Percentiles rank a stretch among this genome's conserved stretches.
Conservation (phyloP, 768 basidiomycete species). For the Rhizopogon sp. region DNA sequence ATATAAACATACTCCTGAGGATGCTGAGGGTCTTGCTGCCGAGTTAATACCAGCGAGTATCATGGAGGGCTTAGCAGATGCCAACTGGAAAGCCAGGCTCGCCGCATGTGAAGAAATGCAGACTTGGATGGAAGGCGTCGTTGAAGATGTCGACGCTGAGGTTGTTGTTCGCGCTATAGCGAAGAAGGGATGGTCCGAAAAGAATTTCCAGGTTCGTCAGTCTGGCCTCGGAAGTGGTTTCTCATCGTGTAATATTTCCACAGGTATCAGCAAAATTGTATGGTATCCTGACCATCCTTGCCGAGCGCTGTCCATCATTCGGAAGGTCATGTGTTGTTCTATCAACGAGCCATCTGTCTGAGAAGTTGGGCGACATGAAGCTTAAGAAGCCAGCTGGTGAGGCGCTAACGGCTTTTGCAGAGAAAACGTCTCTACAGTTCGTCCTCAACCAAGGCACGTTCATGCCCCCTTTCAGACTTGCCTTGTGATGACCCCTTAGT, state of each 20-base stretch:
- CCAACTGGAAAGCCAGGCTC: conserved; percentile 90
- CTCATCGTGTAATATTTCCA: conserved; percentile 5
- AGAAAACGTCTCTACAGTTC: conserved; percentile 92
- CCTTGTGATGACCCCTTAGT: conserved; percentile 9
- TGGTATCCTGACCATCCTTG: conserved; percentile 65
- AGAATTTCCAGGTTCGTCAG: conserved; percentile 85
- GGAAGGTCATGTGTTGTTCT: conserved; percentile 81
- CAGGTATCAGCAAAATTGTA: conserved; percentile 92
- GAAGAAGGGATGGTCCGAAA: conserved; percentile 97
- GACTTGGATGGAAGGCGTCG: conserved; percentile 70
- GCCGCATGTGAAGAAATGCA: conserved; percentile 85
- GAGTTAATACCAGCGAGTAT: conserved; percentile 69
- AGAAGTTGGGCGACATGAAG: conserved; percentile 95
- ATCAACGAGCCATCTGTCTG: conserved; percentile 74
- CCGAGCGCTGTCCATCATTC: conserved; percentile 78
- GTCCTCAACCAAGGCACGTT: conserved; percentile 83
- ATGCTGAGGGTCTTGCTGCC: conserved; percentile 77
- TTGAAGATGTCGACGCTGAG: conserved; percentile 74
- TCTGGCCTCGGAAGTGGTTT: background rate
- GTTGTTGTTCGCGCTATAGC: conserved; percentile 81
- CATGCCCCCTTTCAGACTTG: conserved; percentile 2
- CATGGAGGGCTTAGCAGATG: conserved; percentile 71
- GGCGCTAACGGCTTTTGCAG: conserved; percentile 74
- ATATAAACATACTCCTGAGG: conserved; percentile 87
- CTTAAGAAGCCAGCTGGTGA: conserved; percentile 96